Conservation (phyloP, 768 basidiomycete species). For the Psilocybe tampanensis region DNA sequence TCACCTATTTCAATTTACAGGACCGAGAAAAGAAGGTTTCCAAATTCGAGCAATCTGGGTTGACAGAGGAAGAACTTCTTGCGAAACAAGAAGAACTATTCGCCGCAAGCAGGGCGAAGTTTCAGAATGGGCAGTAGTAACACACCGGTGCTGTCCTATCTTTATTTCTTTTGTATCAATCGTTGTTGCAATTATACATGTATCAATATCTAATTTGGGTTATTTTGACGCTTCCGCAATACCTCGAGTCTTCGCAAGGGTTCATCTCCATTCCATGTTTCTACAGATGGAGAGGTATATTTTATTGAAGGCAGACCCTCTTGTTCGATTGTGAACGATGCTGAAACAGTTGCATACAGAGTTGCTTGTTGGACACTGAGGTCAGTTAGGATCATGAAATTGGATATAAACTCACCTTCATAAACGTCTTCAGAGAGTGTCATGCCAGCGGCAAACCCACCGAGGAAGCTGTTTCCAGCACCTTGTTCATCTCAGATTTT, state of each 20-base stretch:
- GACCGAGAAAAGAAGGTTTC: constrained; percentile 93
- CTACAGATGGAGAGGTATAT: constrained; percentile 23
- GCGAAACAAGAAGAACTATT: constrained; percentile 91
- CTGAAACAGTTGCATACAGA: constrained; percentile 77
- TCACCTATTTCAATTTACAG: constrained; percentile 36
- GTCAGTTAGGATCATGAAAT: constrained; percentile 3
- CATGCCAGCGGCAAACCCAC: constrained; percentile 80
- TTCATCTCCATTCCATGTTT: constrained; percentile 74
- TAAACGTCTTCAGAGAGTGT: constrained; percentile 58
- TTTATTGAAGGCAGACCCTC: constrained; percentile 66
- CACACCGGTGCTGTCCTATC: constrained; percentile 15
- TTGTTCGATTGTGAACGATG: constrained; percentile 85
- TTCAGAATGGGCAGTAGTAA: constrained; percentile 23
- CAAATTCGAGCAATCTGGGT: constrained; percentile 83
- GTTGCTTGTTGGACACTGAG: constrained; percentile 45
- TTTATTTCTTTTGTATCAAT: constrained; percentile 28
- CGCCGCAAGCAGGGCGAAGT: constrained; percentile 86
- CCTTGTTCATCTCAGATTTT: constrained; percentile 44
- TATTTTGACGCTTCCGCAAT: constrained; percentile 45
- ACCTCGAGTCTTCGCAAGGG: constrained; percentile 59
- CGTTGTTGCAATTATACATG: constrained; percentile 32
- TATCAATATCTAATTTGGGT: constrained; percentile 37
- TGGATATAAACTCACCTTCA: constrained; percentile 51
- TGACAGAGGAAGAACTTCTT: constrained; percentile 89
- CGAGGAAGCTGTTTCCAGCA: constrained; percentile 90